Base-by-base conservation (phyloP, 1,139 yeast species). In the Debaryomyces psychrophilus region DNA sequence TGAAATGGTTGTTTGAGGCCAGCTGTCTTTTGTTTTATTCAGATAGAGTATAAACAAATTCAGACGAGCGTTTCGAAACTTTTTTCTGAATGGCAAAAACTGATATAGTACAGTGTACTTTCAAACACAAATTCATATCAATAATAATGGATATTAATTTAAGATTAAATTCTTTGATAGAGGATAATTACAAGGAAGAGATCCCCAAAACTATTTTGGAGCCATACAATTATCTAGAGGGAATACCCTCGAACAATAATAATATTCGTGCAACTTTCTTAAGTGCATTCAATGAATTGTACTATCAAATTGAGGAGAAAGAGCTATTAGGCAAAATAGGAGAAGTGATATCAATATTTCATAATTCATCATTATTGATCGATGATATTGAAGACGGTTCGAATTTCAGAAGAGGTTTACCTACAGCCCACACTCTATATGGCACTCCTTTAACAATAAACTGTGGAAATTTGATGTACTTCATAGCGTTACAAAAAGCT, bases 381-480 rank as follows among this genome's bases (percentile, higher is more conserved):
- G 97, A 90, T 62, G 97, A 90, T 59, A 87, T 90, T 26, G 98
- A 90, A 60, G 98, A 90, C 61, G 73, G 68, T 40, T 86, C 95
- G 0, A 68, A 66, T 26, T 68, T 80, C 40, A 73, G 98, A 51
- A 68, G 98, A 28, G 97, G 97, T 0, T 65, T 71, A 18, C 87
- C 90, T 0, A 82, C 90, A 2, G 90, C 96, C 0, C 97, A 90
- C 63, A 67, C 79, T 39, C 74, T 84, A 38, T 90, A 69, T 62
- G 97, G 97, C 0, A 64, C 76, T 0, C 90, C 96, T 0, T 80
- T 82, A 57, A 87, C 96, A 3, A 81, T 92, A 50, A 92, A 90
- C 61, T 79, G 92, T 47, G 88, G 95, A 2, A 89, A 87, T 62
- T 81, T 86, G 61, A 85, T 87, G 81, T 87, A 90, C 62, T 90